Evolutionary conservation across 352 stramenopile species (phyloP).

Genomic region (Halophytophthora batemanensis): DNA sequence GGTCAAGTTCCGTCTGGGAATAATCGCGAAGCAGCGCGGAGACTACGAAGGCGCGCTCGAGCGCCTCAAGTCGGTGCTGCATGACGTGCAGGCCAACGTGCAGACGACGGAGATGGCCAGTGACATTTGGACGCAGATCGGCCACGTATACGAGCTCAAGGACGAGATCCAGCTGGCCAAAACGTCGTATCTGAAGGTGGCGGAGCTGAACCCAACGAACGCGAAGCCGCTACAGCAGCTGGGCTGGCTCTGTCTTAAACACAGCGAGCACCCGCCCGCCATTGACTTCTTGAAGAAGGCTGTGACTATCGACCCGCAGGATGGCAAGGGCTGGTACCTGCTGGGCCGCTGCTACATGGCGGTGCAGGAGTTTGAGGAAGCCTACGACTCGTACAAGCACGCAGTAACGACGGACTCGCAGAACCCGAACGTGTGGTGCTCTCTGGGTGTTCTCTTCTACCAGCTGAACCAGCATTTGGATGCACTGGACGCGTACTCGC

Average conservation of each 20-base stretch:
- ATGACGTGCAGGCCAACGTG: slow-evolving; percentile 77
- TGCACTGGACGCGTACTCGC: slow-evolving; percentile 84
- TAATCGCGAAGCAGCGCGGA: slow-evolving; percentile 82
- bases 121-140: slow-evolving; percentile 87
- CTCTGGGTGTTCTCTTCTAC: slow-evolving; percentile 89
- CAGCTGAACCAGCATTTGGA: slow-evolving; percentile 88
- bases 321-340: slow-evolving; percentile 89
- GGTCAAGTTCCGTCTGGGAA: slow-evolving; percentile 83
- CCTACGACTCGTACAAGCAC: slow-evolving; percentile 90
- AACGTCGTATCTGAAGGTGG: slow-evolving; percentile 84
- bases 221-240: slow-evolving; percentile 83
- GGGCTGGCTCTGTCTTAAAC: slow-evolving; percentile 81
- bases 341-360: slow-evolving; percentile 91
- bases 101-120: slow-evolving; percentile 83
- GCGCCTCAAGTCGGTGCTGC: slow-evolving; percentile 77
- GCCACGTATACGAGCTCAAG: slow-evolving; percentile 86
- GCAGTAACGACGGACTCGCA: slow-evolving; percentile 86
- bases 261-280: slow-evolving; percentile 76
- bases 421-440: slow-evolving; percentile 91
- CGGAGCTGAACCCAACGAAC: slow-evolving; percentile 81
- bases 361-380: slow-evolving; percentile 87
- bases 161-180: slow-evolving; percentile 83
- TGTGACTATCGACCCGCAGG: slow-evolving; percentile 72
- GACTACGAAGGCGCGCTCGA: slow-evolving; percentile 82
- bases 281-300: slow-evolving; percentile 87